Evolutionary conservation across 371 early-diverging fungal species (phyloP).

Genomic region (Syncephalastrum sp.): DNA sequence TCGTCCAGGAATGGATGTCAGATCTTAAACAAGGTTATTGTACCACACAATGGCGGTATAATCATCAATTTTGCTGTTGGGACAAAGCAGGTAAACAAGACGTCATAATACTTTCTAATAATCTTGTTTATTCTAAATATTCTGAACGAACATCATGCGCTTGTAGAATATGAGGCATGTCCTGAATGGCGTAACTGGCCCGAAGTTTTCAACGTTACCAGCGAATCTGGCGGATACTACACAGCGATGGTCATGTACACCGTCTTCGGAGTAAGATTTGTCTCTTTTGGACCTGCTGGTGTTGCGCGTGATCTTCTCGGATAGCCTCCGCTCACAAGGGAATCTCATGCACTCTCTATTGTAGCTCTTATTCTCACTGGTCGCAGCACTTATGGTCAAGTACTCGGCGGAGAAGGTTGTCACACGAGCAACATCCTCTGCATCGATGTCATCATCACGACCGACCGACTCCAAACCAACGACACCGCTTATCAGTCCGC

Average conservation of each 20-base stretch:
- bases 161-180: conserved; percentile 30
- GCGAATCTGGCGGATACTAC: conserved; percentile 23
- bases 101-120: not conserved
- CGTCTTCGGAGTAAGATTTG: conserved; percentile 38
- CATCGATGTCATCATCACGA: too few species aligned
- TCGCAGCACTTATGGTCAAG: conserved; percentile 42
- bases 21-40: conserved; percentile 88
- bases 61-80: conserved; percentile 93
- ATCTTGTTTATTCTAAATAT: conserved; percentile 1
- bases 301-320: too few species aligned
- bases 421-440: conserved; percentile 13
- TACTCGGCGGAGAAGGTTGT: conserved; percentile 42
- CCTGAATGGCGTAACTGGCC: conserved; percentile 48
- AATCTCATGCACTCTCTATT: conserved; percentile 2
- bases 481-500: not conserved
- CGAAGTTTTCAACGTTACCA: conserved; percentile 27
- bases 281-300: too few species aligned
- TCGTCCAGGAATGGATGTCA: conserved; percentile 76
- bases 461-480: not conserved
- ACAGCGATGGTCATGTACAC: conserved; percentile 39
- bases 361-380: conserved; percentile 35
- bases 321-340: not conserved
- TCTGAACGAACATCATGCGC: not conserved
- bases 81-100: conserved; percentile 49
- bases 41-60: conserved; percentile 77